These are phyloP conservation scores for Lipomyces spencermartinsiae DNA, from an alignment of 805 yeast species.

Conservation along the genomic window DNA sequence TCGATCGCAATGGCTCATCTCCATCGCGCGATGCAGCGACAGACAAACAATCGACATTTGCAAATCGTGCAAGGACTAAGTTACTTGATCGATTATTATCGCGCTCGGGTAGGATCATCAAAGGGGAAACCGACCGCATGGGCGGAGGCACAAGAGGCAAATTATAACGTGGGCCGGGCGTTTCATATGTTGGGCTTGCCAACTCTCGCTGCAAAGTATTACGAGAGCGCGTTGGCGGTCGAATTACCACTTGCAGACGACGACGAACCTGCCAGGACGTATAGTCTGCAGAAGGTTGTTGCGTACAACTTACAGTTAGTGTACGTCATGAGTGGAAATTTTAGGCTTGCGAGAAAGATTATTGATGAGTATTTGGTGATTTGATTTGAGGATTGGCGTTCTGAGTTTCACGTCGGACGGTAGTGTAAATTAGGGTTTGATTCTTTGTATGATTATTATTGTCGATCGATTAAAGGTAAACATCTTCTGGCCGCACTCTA, in stretches of 20 bases:
- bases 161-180: constrained; percentile 81
- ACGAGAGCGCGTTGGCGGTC: constrained; percentile 65
- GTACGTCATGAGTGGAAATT: constrained; percentile 77
- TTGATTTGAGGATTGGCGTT: constrained; percentile 3
- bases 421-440: not conserved
- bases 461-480: constrained; percentile 20
- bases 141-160: constrained; percentile 73
- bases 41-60: constrained; percentile 81
- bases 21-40: constrained; percentile 90
- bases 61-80: constrained; percentile 88
- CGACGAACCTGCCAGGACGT: constrained; percentile 48
- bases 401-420: not conserved
- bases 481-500: constrained; percentile 39
- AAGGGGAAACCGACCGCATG: constrained; percentile 44
- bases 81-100: constrained; percentile 73
- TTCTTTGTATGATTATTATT: not conserved
- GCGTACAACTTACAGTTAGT: constrained; percentile 84
- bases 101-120: constrained; percentile 50
- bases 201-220: constrained; percentile 74
- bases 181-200: constrained; percentile 84
- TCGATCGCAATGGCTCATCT: constrained; percentile 79
- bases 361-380: constrained; percentile 64
- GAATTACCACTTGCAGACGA: constrained; percentile 41
- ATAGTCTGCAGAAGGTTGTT: constrained; percentile 73
- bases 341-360: constrained; percentile 63